Base-by-base conservation (phyloP, 1,139 yeast genomes). In the Scheffersomyces insectosa region DNA sequence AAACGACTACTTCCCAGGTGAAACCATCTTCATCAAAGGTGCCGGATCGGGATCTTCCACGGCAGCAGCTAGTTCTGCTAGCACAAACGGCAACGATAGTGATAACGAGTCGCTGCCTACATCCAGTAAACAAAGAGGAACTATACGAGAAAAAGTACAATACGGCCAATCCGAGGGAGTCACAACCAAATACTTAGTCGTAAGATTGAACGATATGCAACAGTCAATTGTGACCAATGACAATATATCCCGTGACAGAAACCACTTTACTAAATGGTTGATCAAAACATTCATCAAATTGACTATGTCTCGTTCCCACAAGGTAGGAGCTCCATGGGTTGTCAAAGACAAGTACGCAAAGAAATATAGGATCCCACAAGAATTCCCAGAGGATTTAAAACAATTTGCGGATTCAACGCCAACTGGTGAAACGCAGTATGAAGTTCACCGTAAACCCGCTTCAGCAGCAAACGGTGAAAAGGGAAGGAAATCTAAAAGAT, bases 241-340 rank as follows among this genome's bases (percentile, higher is more conserved):
- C 5, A 85, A 85, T 50, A 80, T 93, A 31, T 72, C 85, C 28
- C 75, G 99, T 52, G 97, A 93, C 57, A 75, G 98, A 47, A 85
- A 87, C 49, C 79, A 85, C 45, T 91, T 90, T 66, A 91, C 97
- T 7, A 93, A 93, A 62, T 85, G 93, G 80, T 77, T 88, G 46
- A 85, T 93, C 34, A 86, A 91, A 62, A 88, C 97, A 0, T 93
- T 93, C 55, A 80, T 93, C 56, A 91, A 91, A 58, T 78, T 90
- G 54, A 83, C 96, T 5, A 82, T 93, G 54, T 77, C 88, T 3
- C 79, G 97, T 53, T 88, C 93, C 4, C 79, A 85, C 45, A 87
- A 87, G 72, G 77, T 85, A 36, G 97, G 98, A 2, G 95, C 98
- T 2, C 98, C 99, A 1, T 93, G 98, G 98, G 83, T 93, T 14